These are phyloP conservation scores for Vigna nakashimae DNA, from an alignment of 306 rosid species.

Conservation along the genomic window DNA sequence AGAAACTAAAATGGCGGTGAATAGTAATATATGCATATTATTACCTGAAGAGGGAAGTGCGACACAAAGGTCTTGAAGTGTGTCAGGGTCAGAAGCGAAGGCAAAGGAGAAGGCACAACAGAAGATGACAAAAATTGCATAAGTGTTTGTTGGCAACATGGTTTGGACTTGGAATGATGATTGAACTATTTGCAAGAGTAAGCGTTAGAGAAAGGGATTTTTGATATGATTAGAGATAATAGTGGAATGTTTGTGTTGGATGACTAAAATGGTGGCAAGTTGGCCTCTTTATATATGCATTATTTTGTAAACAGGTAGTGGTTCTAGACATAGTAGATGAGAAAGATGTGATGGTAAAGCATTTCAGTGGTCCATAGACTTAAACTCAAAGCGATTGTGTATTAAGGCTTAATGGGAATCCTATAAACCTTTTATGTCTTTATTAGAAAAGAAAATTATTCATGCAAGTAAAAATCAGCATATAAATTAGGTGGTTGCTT, in stretches of 20 bases:
- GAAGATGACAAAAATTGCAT: conserved; percentile 41
- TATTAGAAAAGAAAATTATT: conserved; percentile 14
- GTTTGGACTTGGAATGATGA: conserved; percentile 28
- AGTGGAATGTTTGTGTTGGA: conserved; percentile 32
- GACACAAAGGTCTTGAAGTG: conserved; percentile 66
- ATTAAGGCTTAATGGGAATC: not conserved
- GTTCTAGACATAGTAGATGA: conserved; percentile 9
- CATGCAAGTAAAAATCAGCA: conserved; percentile 21
- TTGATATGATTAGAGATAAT: conserved; percentile 4
- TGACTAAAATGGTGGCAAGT: conserved; percentile 31
- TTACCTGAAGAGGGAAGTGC: conserved; percentile 64
- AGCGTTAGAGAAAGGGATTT: no score
- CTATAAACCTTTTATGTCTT: not conserved
- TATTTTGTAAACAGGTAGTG: not conserved
- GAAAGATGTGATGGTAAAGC: conserved; percentile 45
- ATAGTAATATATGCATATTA: not conserved
- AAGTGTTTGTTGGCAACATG: conserved; percentile 46
- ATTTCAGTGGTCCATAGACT: conserved; percentile 44
- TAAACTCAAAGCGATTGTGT: conserved; percentile 55
- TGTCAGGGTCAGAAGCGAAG: conserved; percentile 58
- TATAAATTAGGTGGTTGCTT: conserved; percentile 34
- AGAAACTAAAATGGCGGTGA: conserved; percentile 4
- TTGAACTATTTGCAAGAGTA: no score
- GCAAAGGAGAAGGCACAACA: conserved; percentile 38
- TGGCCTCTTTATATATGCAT: conserved; percentile 44